These are phyloP conservation scores for Nakataea oryzae DNA, from an alignment of 2,329 filamentous ascomycete species.

Conservation along the genomic window DNA sequence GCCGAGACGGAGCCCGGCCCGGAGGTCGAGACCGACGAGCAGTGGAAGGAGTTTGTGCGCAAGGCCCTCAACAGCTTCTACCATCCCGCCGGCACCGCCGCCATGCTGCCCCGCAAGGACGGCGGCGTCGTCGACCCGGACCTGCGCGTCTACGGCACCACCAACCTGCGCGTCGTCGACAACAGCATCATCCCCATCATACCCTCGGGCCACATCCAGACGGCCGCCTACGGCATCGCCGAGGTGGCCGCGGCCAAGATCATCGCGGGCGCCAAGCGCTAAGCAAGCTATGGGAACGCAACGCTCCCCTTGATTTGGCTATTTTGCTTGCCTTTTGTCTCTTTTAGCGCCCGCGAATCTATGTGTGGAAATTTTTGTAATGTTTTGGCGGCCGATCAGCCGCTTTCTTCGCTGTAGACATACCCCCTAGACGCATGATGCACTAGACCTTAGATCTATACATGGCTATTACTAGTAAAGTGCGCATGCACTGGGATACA, in stretches of 20 bases:
- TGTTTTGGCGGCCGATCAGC: background rate
- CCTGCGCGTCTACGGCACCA: slow-evolving; percentile 35
- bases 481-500: background rate
- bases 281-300: background rate
- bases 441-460: background rate
- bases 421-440: background rate
- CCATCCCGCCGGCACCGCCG: slow-evolving; percentile 31
- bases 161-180: slow-evolving; percentile 36
- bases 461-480: background rate
- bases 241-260: slow-evolving; percentile 24
- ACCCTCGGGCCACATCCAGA: slow-evolving; percentile 36
- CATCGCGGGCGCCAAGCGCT: background rate
- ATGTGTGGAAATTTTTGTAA: background rate
- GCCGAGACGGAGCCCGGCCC: slow-evolving; percentile 22
- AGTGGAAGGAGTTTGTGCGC: slow-evolving; percentile 8
- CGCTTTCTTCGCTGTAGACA: background rate
- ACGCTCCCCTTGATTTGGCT: background rate
- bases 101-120: slow-evolving; percentile 32
- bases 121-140: slow-evolving; percentile 33
- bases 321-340: background rate
- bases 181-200: slow-evolving; percentile 38
- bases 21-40: slow-evolving; percentile 6
- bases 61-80: slow-evolving; percentile 5
- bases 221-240: slow-evolving; percentile 39
- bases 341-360: background rate